Base-by-base conservation (phyloP, 2,329 filamentous ascomycete genomes). In the Trichoderma asperellum region DNA sequence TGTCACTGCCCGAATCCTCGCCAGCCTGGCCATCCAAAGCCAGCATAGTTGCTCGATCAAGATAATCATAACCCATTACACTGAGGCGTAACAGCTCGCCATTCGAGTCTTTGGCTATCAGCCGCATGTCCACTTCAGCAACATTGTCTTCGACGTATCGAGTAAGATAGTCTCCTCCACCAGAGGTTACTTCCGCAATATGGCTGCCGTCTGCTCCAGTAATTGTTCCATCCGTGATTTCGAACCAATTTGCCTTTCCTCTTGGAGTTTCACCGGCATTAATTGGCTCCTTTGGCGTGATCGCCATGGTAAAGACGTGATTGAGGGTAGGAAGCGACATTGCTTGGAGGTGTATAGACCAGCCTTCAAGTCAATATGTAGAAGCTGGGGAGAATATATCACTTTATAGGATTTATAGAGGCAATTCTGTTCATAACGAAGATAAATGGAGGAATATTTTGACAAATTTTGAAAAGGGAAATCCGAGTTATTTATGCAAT, bases 181-280 rank as follows among this genome's bases (percentile, higher is more conserved):
- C 63, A 0, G 55, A 12, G n/a, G 29, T 55, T 21, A 67, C 16
- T 4, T 67, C 53, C 5, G 63, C 63, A 2, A 67, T 29, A 27
- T 59, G 63, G 29, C 29, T 2, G 4, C 55, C 63, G 7, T 67
- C 40, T 14, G 32, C 35, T 27, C 37, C 21, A 1, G 40, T 52
- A 11, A 67, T 52, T 1, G 24, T 34, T 4, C 63, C 63, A n/a
- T 37, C 40, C 10, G 53, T 37, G 40, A 67, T 52, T 27, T 67
- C 63, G 37, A 67, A 59, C 63, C 63, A 67, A 16, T 59, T 67
- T 34, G 63, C 55, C 16, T 67, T 67, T 29, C 63, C 63, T 16
- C 63, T 58, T 27, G 63, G 63, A 0, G 63, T 67, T 52, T 58
- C 40, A n/a, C 63, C 63, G 4, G 27, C n/a, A 16, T 67, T 18